phyloP scores from a whole-genome alignment of 257 asterid genomes.

The Nicotiana tomentosiformis region DNA sequence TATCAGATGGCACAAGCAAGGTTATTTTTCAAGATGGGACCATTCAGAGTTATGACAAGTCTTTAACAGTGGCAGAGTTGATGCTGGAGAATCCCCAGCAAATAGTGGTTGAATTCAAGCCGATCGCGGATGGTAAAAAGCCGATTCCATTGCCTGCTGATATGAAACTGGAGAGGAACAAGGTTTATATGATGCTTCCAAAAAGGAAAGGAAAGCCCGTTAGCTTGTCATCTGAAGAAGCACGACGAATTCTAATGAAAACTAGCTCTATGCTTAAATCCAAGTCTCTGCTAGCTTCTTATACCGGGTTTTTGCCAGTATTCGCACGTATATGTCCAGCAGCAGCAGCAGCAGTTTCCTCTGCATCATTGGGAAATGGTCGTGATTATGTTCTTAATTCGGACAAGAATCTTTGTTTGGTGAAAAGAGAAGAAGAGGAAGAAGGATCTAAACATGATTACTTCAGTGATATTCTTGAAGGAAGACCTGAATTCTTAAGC shows the following conservation, averaged over 20 bases:
- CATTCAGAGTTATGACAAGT: slow-evolving; percentile 39
- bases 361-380: background rate
- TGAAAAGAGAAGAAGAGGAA: slow-evolving; percentile 9
- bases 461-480: slow-evolving; percentile 54
- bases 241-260: slow-evolving; percentile 29
- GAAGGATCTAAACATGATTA: slow-evolving; percentile 17
- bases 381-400: slow-evolving; percentile 12
- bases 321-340: slow-evolving; percentile 48
- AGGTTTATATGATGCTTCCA: slow-evolving; percentile 60
- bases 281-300: slow-evolving; percentile 32
- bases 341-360: background rate
- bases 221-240: slow-evolving; percentile 43
- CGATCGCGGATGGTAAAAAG: slow-evolving; percentile 19
- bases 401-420: slow-evolving; percentile 6
- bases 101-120: slow-evolving; percentile 58
- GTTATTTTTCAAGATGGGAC: slow-evolving; percentile 60
- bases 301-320: slow-evolving; percentile 51
- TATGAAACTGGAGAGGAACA: slow-evolving; percentile 49
- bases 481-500: slow-evolving; percentile 60
- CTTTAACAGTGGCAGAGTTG: slow-evolving; percentile 75
- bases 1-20: slow-evolving; percentile 29
- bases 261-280: slow-evolving; percentile 35
- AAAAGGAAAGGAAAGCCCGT: slow-evolving; percentile 47
- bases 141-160: slow-evolving; percentile 71
- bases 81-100: slow-evolving; percentile 78